Evolutionary conservation across 225 moss, liverwort and hornwort species (phyloP).

Genomic region (Anthoceros angustus): DNA sequence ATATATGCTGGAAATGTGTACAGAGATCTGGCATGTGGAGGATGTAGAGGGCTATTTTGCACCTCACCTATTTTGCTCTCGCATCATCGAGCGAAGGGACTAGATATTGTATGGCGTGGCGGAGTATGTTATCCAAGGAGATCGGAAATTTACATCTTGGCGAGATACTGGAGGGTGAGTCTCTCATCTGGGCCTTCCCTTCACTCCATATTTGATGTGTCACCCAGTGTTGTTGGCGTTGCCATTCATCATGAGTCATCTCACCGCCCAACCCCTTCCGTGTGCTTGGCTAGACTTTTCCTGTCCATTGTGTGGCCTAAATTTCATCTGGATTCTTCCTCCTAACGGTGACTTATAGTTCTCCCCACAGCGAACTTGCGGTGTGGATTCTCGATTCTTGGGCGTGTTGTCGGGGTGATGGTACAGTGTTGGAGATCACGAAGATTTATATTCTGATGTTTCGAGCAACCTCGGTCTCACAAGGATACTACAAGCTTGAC

Average conservation of each 20-base stretch:
- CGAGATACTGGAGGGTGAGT: constrained; percentile 79
- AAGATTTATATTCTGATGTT: constrained; percentile 47
- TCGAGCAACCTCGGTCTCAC: no score
- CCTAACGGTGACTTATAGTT: background rate
- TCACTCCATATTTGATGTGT: constrained; percentile 72
- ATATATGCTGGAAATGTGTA: no score
- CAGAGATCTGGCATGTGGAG: no score
- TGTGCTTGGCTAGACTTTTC: constrained; percentile 16
- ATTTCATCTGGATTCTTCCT: background rate
- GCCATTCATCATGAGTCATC: constrained; percentile 48
- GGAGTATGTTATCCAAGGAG: constrained; percentile 92
- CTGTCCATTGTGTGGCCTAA: background rate
- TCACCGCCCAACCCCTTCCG: constrained; percentile 43
- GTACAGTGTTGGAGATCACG: constrained; percentile 49
- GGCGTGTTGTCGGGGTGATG: constrained; percentile 54
- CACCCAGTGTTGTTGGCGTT: constrained; percentile 44
- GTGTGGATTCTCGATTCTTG: constrained; percentile 76
- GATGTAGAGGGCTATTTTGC: no score
- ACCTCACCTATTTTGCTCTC: background rate
- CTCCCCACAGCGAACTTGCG: constrained; percentile 12
- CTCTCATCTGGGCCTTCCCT: no score
- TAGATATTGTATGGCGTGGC: constrained; percentile 92
- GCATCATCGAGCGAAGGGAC: constrained; percentile 92
- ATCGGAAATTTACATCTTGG: constrained; percentile 83
- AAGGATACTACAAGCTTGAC: no score